Base-by-base conservation (phyloP, 768 basidiomycete genomes). In the Suillus clintonianus region DNA sequence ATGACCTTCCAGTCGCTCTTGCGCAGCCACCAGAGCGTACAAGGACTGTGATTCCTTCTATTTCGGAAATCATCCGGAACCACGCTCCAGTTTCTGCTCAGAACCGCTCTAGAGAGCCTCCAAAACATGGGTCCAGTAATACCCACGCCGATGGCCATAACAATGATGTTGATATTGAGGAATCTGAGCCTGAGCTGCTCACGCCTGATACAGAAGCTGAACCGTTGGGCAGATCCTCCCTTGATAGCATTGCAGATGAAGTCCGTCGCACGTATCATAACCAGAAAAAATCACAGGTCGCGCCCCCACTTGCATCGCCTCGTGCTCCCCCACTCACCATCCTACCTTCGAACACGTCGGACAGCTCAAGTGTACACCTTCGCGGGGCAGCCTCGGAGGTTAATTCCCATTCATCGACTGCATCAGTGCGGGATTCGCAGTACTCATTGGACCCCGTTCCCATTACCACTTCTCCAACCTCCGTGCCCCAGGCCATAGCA, bases 201-300 rank as follows among this genome's bases (percentile, higher is more conserved):
- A 73, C 81, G 45, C 77, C 79, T 43, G 82, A 84, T 60, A 88
- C 89, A 64, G 89, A 90, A 64, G 79, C 80, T 2, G 90, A 91
- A 51, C 70, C 89, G 54, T 67, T 91, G 57, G 88, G 89, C 45
- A 86, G 90, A n/a, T 94, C 94, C 24, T 94, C 92, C 19, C 85
- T 94, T 66, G 94, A 95, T 74, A 94, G 92, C 64, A 88, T 95
- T 32, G 91, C 92, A 24, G 88, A 92, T 69, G 94, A 95, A 80
- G 86, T 92, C 37, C 84, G 82, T 63, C 85, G 79, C 62, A 93
- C 90, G 11, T 78, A 92, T 65, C 86, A 85, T 65, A 85, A 83
- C 56, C 88, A 92, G 72, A 72, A 69, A 59, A 72, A 71, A 58
- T 75, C 71, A 1, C 67, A 62, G 70, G 66, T 71, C 19, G 69